These are phyloP conservation scores for Trichothecium roseum DNA, from an alignment of 2,329 filamentous ascomycete species.

Conservation along the genomic window DNA sequence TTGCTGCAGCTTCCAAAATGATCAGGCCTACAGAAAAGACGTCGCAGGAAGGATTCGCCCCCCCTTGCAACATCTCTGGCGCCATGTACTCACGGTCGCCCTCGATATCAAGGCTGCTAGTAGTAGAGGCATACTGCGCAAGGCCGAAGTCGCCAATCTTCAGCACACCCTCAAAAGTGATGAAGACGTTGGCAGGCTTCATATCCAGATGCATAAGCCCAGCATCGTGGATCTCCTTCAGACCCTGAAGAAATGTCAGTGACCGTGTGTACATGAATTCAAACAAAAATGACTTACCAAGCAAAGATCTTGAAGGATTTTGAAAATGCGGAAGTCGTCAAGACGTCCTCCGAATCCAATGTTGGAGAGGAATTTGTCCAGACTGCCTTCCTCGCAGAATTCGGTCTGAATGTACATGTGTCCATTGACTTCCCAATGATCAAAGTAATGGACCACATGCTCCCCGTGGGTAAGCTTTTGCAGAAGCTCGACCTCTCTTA, in stretches of 20 bases:
- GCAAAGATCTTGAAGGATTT: slow-evolving; percentile 80
- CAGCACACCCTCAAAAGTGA: slow-evolving; percentile 69
- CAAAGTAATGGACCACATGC: slow-evolving; percentile 74
- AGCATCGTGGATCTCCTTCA: slow-evolving; percentile 81
- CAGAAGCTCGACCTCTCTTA: slow-evolving; percentile 74
- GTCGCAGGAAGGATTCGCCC: slow-evolving; percentile 83
- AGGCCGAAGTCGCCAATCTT: slow-evolving; percentile 84
- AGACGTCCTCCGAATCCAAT: slow-evolving; percentile 76
- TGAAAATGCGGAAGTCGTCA: slow-evolving; percentile 98
- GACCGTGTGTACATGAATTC: not conserved
- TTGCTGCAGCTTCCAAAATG: slow-evolving; percentile 87
- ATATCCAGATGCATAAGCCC: slow-evolving; percentile 80
- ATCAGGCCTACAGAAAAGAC: slow-evolving; percentile 92
- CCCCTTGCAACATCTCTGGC: slow-evolving; percentile 78
- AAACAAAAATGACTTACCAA: slow-evolving; percentile 47
- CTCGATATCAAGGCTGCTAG: slow-evolving; percentile 72
- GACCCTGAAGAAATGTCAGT: slow-evolving; percentile 46
- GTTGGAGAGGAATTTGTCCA: slow-evolving; percentile 76
- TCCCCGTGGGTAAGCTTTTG: slow-evolving; percentile 68
- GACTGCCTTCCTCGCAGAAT: slow-evolving; percentile 86
- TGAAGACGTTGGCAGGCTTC: slow-evolving; percentile 76
- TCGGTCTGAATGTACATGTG: slow-evolving; percentile 97
- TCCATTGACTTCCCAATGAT: slow-evolving; percentile 78
- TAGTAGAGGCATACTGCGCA: slow-evolving; percentile 69
- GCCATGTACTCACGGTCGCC: slow-evolving; percentile 95